Base-by-base conservation (phyloP, 768 basidiomycete genomes). In the Pulveroboletus sp. region DNA sequence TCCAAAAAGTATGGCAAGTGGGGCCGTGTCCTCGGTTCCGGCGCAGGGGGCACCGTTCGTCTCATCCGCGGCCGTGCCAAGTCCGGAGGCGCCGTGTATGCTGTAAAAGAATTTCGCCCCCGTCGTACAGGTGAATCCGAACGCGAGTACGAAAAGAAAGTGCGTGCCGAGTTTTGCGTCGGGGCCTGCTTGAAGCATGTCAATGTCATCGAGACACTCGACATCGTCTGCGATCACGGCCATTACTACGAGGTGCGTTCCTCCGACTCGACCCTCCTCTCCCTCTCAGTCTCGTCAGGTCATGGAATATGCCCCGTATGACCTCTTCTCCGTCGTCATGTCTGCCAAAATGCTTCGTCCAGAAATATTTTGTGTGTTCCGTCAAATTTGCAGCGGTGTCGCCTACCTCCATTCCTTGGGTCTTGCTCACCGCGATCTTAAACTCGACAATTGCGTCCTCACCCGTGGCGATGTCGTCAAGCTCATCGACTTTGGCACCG, bases 381-480 rank as follows among this genome's bases (percentile, higher is more conserved):
- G 94, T 51, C 97, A 99, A 71, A 97, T 99, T 58, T 91, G 94
- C 69, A 89, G 92, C 60, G 97, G 97, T 47, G 95, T 99, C 53
- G 90, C 95, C 69, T 98, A 99, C 67, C 84, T 99, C 41, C 97
- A 99, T 70, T 87, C 90, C 56, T 85, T 98, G 75, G 97, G 97
- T 23, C 85, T 98, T 43, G 97, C 97, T 6, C 97, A 99, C 64
- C 90, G 97, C 38, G 97, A 99, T 69, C 83, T 99, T 72, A 99
- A 99, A 70, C 87, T 99, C 51, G 97, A 99, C 75, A 99, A 99
- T 68, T 98, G 97, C 69, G 97, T 99, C 73, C 97, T 99, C 91
- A 95, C 90, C n/a, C 75, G 75, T 4, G 78, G 87, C 63, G 93
- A 97, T 64, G 81, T 97, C 57, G 91, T 99, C 75, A 99, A 99